Evolutionary conservation across 257 asterid species (phyloP).

Genomic region (Scutellaria baicalensis): DNA sequence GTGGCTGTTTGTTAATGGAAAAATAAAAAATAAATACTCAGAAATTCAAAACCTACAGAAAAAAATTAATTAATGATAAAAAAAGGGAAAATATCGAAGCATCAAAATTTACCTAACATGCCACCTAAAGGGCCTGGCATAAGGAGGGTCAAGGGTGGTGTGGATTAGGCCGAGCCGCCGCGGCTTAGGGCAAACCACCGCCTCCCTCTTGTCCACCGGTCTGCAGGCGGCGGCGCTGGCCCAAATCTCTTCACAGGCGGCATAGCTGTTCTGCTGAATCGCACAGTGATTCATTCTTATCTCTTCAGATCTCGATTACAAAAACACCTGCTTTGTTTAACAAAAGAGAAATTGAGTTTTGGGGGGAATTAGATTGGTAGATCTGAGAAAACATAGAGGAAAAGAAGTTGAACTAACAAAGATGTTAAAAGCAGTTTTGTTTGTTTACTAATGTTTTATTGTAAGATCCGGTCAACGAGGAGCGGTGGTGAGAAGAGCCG

Average conservation of each 20-base stretch:
- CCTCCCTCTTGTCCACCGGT: slow-evolving; percentile 41
- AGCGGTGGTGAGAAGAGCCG: slow-evolving; percentile 15
- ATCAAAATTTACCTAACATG: slow-evolving; percentile 44
- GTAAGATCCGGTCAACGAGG: slow-evolving; percentile 34
- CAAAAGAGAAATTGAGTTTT: not conserved
- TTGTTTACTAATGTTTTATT: slow-evolving; percentile 8
- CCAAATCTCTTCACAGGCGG: slow-evolving; percentile 65
- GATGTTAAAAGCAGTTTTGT: not conserved
- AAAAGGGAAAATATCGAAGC: not conserved
- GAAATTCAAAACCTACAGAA: not conserved
- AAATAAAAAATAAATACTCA: not conserved
- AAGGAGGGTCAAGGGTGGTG: slow-evolving; percentile 38
- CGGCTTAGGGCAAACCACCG: slow-evolving; percentile 90
- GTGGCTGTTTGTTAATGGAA: slow-evolving; percentile 30
- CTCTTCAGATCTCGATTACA: slow-evolving; percentile 4
- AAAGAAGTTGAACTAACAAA: not conserved
- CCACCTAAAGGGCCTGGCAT: slow-evolving; percentile 50
- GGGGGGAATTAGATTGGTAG: not conserved
- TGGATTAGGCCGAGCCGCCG: slow-evolving; percentile 62
- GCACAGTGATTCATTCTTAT: slow-evolving; percentile 59
- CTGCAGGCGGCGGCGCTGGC: slow-evolving; percentile 30
- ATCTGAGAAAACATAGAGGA: slow-evolving; percentile 8
- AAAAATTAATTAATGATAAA: not conserved
- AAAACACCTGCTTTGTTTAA: slow-evolving; percentile 21
- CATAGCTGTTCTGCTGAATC: slow-evolving; percentile 42